These are phyloP conservation scores for Leccinum boreale DNA, from an alignment of 768 basidiomycete species.

Conservation along the genomic window DNA sequence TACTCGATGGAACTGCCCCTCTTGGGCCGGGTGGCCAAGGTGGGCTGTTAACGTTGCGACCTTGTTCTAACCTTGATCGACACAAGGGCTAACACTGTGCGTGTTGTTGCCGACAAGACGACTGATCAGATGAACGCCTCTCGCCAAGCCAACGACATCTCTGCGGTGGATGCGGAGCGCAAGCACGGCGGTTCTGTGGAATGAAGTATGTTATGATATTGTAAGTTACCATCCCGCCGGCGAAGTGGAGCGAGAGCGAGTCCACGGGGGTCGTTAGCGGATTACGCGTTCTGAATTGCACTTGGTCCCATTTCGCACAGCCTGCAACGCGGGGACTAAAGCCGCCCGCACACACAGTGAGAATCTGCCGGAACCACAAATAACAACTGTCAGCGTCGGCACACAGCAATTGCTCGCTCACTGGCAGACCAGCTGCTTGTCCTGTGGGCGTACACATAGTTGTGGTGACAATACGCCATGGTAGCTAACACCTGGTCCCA, in stretches of 20 bases:
- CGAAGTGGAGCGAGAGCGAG: neutral
- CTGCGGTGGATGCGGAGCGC: neutral
- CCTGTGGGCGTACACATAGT: neutral
- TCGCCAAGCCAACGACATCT: neutral
- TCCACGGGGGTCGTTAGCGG: slow-evolving; percentile 1
- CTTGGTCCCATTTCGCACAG: slow-evolving; percentile 16
- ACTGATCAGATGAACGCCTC: slow-evolving; percentile 1
- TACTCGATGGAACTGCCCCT: slow-evolving; percentile 16
- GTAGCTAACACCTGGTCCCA: neutral
- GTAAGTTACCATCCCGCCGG: neutral
- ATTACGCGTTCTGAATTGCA: neutral
- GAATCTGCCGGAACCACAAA: slow-evolving; percentile 17
- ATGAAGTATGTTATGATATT: neutral
- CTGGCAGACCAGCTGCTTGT: neutral
- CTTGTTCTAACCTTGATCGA: slow-evolving; percentile 19
- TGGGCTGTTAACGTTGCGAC: slow-evolving; percentile 27
- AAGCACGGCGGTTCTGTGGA: neutral
- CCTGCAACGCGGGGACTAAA: slow-evolving; percentile 18
- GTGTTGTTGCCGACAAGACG: slow-evolving; percentile 1
- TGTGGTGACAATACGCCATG: neutral
- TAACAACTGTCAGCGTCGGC: slow-evolving; percentile 10
- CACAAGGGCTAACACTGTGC: slow-evolving; percentile 10
- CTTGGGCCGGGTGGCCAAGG: neutral
- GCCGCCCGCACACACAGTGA: slow-evolving; percentile 23
- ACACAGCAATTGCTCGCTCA: slow-evolving; percentile 19